Base-by-base conservation (phyloP, 495 filamentous ascomycete genomes). In the Wilcoxina mikolae region DNA sequence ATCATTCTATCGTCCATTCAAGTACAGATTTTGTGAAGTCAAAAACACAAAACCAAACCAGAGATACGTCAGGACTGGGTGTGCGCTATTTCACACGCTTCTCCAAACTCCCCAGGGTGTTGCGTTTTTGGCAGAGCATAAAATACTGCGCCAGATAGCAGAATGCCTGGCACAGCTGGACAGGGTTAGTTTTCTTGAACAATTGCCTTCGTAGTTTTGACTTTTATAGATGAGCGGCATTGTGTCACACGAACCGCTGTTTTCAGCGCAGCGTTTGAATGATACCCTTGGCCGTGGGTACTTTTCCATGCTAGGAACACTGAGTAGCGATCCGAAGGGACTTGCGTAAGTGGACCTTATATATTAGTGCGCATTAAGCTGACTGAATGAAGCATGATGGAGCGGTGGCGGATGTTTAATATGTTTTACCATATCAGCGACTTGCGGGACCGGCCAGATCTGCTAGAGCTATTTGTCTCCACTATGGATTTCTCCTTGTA, bases 351-450 rank as follows among this genome's bases (percentile, higher is more conserved):
- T 56, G 26, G 20, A 25, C 45, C 9, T 9, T 43, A 20, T 5
- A 9, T 12, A 35, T 35, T 35, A 15, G 39, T 9, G 17, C 39
- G n/a, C n/a, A n/a, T n/a, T 9, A 43, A 20, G 49, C 47, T 53
- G 41, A 58, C 38, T 41, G 41, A 33, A n/a, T 29, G 28, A 41
- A 61, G 62, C 58, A 94, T 96, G 78, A 81, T 98, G 67, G 89
- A 94, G 64, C 75, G 87, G 58, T 96, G 90, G 88, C 85, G 85
- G 57, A 90, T 96, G 74, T 82, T 94, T 65, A 96, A 95, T 68
- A 96, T 96, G 86, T 89, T 95, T 72, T 98, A 98, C 66, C 90
- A 95, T 65, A 91, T 98, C 61, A 78, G 94, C 53, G 93, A 96
- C 61, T 75, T 95, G 18, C 81, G 82, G 59, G 81, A 86, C 65